Conservation (phyloP, 768 basidiomycete genomes). For the Galerina sulciceps region DNA sequence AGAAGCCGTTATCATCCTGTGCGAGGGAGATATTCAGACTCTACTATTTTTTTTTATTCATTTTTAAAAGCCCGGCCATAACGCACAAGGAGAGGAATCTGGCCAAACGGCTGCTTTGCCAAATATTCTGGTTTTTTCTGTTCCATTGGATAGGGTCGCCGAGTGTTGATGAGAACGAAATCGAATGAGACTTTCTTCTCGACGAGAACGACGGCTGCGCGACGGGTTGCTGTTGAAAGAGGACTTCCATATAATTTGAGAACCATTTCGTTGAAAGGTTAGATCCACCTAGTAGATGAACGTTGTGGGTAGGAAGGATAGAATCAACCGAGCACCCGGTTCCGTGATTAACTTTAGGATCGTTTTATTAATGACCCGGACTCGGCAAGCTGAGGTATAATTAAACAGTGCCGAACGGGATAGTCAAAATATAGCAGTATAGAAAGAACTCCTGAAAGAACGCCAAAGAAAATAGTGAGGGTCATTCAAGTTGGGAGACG, state of each 20-base stretch:
- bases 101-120: conserved; percentile 64
- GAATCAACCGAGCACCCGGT: too few relatives aligned
- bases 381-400: too few relatives aligned
- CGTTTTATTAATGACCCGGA: too few relatives aligned
- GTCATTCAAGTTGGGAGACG: too few relatives aligned
- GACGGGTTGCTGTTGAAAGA: conserved; percentile 48
- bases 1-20: conserved; percentile 65
- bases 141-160: conserved; percentile 30
- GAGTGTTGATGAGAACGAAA: conserved; percentile 45
- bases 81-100: conserved; percentile 57
- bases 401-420: too few relatives aligned
- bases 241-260: conserved; percentile 47
- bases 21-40: not conserved
- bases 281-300: too few relatives aligned
- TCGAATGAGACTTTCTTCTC: conserved; percentile 64
- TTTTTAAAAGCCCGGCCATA: conserved; percentile 32
- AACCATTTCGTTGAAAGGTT: conserved; percentile 34
- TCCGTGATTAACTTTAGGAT: too few relatives aligned
- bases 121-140: conserved; percentile 52
- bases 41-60: too few relatives aligned
- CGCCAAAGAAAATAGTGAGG: too few relatives aligned
- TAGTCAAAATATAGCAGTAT: too few relatives aligned
- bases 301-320: too few relatives aligned
- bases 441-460: too few relatives aligned
- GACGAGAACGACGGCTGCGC: conserved; percentile 52